Conservation (phyloP, 2,329 filamentous ascomycete genomes). For the Talaromyces atroroseus region DNA sequence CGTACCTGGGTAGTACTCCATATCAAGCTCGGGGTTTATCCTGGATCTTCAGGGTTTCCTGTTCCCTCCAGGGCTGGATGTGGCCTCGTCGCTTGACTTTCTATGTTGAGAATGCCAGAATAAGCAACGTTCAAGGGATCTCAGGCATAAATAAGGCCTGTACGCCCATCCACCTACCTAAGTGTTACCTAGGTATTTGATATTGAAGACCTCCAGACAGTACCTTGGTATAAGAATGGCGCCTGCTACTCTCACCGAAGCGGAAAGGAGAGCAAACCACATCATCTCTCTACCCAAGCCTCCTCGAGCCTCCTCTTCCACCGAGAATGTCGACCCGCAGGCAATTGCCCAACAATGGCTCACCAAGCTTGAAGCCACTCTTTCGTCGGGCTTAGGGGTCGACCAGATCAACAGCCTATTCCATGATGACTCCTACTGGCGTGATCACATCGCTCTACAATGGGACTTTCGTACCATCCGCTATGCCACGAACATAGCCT, state of each 20-base stretch:
- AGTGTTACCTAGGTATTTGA: not conserved
- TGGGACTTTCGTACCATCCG: constrained; percentile 37
- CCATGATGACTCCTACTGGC: constrained; percentile 37
- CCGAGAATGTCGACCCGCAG: constrained; percentile 17
- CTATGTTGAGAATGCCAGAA: not conserved
- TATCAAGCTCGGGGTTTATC: not conserved
- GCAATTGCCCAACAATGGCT: constrained; percentile 31
- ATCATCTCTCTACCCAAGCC: constrained; percentile 28
- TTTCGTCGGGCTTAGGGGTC: constrained; percentile 17
- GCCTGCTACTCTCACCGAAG: constrained; percentile 5
- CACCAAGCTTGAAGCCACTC: constrained; percentile 21
- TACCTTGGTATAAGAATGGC: not conserved
- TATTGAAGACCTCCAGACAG: not conserved
- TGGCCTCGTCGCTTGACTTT: constrained; percentile 1
- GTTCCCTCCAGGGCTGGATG: not conserved
- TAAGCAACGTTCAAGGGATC: not conserved
- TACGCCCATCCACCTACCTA: not conserved
- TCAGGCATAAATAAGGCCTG: not conserved
- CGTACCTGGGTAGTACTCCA: not conserved
- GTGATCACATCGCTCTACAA: constrained; percentile 35
- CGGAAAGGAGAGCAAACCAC: constrained; percentile 16
- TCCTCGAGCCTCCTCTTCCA: constrained; percentile 14
- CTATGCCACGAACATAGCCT: constrained; percentile 25
- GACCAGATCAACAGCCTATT: constrained; percentile 32
- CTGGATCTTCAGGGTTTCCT: not conserved